A percentile compares a stretch with the other conserved stretches of the same genome.
phyloP scores from a whole-genome alignment of 2,329 filamentous ascomycete species.

The Aspergillus sp. region DNA sequence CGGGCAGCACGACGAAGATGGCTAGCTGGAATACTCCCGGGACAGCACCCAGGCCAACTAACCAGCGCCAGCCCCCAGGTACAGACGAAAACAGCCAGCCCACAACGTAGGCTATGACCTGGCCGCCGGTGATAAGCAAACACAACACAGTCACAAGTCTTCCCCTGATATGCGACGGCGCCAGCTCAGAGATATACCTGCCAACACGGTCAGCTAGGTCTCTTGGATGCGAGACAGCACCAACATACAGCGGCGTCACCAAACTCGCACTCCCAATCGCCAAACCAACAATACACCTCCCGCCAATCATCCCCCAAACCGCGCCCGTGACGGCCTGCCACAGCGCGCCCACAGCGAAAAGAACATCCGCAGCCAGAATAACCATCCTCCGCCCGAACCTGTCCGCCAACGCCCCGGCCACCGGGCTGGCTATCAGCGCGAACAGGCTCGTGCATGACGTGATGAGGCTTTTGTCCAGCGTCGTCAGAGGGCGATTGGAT shows the following conservation, averaged over 20 bases:
- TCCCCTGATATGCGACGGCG: slow-evolving; percentile 66
- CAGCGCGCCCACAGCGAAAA: slow-evolving; percentile 38
- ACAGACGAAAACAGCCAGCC: slow-evolving; percentile 64
- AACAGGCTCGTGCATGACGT: slow-evolving; percentile 50
- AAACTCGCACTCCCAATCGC: slow-evolving; percentile 52
- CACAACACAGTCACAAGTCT: slow-evolving; percentile 72
- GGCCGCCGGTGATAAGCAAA: slow-evolving; percentile 76
- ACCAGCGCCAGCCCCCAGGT: slow-evolving; percentile 70
- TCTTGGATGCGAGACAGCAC: slow-evolving; percentile 1
- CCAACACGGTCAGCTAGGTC: slow-evolving; percentile 1
- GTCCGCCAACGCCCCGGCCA: slow-evolving; percentile 46
- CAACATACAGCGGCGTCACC: slow-evolving; percentile 60
- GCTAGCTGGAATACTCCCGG: slow-evolving; percentile 64
- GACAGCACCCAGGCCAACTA: slow-evolving; percentile 74
- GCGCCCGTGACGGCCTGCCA: slow-evolving; percentile 32
- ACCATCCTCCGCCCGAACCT: slow-evolving; percentile 38
- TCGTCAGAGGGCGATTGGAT: slow-evolving; percentile 41
- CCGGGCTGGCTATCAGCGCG: slow-evolving; percentile 47
- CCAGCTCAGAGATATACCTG: slow-evolving; percentile 74
- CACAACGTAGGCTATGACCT: slow-evolving; percentile 77
- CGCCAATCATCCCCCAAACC: slow-evolving; percentile 39
- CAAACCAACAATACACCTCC: slow-evolving; percentile 39
- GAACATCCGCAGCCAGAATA: slow-evolving; percentile 38
- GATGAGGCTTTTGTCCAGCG: slow-evolving; percentile 50
- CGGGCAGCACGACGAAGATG: slow-evolving; percentile 65